Evolutionary conservation across 116 monocot species (phyloP).

Genomic region (Cymodocea nodosa): DNA sequence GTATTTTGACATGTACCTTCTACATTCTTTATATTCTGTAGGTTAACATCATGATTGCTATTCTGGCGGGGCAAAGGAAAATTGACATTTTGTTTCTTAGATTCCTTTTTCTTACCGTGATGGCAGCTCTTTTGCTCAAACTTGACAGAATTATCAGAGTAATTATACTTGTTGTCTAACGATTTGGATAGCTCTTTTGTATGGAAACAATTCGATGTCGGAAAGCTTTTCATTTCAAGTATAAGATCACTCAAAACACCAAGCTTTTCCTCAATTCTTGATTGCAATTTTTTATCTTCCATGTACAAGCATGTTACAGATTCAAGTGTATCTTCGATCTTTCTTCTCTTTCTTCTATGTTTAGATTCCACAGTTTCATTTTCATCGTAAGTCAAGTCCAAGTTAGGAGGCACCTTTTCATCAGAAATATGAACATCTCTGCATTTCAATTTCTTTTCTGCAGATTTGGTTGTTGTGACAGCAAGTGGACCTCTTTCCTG

Average conservation of each 20-base stretch:
- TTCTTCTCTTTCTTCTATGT: constrained; percentile 24
- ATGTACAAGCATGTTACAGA: constrained; percentile 2
- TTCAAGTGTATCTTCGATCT: constrained; percentile 13
- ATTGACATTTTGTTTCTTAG: constrained; percentile 5
- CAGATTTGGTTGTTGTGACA: neutral
- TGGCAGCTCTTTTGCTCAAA: neutral
- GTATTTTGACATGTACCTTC: neutral
- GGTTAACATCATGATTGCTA: neutral
- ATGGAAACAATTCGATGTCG: neutral
- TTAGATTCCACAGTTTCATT: neutral
- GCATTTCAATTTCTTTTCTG: no score
- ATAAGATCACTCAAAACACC: constrained; percentile 4
- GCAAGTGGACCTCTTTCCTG: constrained; percentile 57
- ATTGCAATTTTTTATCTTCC: constrained; percentile 4
- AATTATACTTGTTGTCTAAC: neutral
- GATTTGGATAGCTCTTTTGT: neutral
- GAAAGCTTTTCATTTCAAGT: constrained; percentile 1
- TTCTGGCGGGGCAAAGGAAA: constrained; percentile 2
- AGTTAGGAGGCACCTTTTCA: no score
- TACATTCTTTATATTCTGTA: neutral
- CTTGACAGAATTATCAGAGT: neutral
- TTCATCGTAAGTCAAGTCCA: neutral
- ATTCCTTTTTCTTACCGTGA: neutral
- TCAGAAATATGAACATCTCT: no score
- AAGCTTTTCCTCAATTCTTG: constrained; percentile 15